Evolutionary conservation across 257 asterid genomes (phyloP), one percentile per base, ranked within the genome.

Genomic region (Jacaranda copaia): DNA sequence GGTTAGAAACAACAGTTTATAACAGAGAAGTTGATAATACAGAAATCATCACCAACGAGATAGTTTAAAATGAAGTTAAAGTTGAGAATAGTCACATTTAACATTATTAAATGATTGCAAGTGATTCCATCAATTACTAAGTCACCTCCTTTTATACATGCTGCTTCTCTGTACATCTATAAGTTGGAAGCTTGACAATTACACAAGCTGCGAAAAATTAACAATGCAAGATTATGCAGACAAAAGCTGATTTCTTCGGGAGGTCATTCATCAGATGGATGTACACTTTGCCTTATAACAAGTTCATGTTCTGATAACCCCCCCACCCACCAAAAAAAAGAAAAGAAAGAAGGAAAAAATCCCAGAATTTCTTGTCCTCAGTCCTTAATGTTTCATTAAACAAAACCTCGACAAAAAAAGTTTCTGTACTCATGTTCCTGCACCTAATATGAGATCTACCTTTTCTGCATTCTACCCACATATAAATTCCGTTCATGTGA

Each of bases 101-200:
- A 13, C 18, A 14, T 10, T 61, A 5, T 61, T 61, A 61, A 35
- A 61, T 20, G 43, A 35, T 36, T 61, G 68, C 68, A 35, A 61
- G 42, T 35, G 46, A 35, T 4, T 61, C 13, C 16, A 61, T 32
- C 68, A 61, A 61, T 61, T 14, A 61, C 68, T 5, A 61, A 35
- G 19, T 61, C 68, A 61, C 9, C 66, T 59, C 43, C 20, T 25
- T 6, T 10, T 59, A 12, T 19, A 32, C n/a, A 59, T 32, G 66
- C 25, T 59, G 66, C 66, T 59, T 59, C 66, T 11, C n/a, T 11
- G 66, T 20, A 25, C 45, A 68, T 3, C 59, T 11, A 13, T 12
- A 68, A 51, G 49, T n/a, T 32, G 59, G 73, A 68, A 18, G 10
- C 60, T 25, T 68, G 20, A 68, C 68, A 61, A 5, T 49, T 35